These are phyloP conservation scores for Kwoniella botswanensis DNA, from an alignment of 768 basidiomycete species.

Conservation along the genomic window DNA sequence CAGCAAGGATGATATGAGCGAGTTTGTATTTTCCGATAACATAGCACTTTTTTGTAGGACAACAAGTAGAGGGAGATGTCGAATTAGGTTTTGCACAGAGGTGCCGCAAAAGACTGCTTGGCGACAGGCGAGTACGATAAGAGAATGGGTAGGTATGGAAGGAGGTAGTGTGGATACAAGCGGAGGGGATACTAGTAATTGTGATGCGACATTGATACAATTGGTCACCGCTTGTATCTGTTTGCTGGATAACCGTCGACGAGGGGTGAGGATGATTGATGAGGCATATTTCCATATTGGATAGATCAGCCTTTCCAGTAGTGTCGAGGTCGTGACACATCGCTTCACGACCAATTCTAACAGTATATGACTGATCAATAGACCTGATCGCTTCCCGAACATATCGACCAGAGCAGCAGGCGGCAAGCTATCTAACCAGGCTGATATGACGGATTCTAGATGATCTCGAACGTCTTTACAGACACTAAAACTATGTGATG, in stretches of 20 bases:
- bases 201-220: constrained; percentile 34
- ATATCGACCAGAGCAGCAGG: constrained; percentile 13
- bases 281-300: constrained; percentile 41
- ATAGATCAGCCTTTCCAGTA: constrained; percentile 32
- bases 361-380: constrained; percentile 17
- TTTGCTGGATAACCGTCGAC: constrained; percentile 23
- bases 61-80: constrained; percentile 48
- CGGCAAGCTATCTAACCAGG: constrained; percentile 35
- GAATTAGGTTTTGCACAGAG: constrained; percentile 39
- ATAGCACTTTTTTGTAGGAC: constrained; percentile 27
- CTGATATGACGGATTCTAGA: constrained; percentile 21
- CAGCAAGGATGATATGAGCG: constrained; percentile 25
- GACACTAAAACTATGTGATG: constrained; percentile 28
- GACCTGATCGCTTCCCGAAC: constrained; percentile 14
- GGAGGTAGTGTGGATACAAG: constrained; percentile 33
- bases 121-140: constrained; percentile 39
- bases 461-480: constrained; percentile 2
- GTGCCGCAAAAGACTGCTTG: constrained; percentile 32
- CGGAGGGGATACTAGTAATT: constrained; percentile 39
- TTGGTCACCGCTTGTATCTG: constrained; percentile 28
- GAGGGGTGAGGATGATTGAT: constrained; percentile 12
- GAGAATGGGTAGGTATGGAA: constrained; percentile 25
- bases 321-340: constrained; percentile 24
- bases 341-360: constrained; percentile 36
- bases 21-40: constrained; percentile 18